A percentile compares a stretch with the other conserved stretches of the same genome.
Evolutionary conservation across 2,329 filamentous ascomycete species (phyloP).

Genomic region (Diaporthe velutina): DNA sequence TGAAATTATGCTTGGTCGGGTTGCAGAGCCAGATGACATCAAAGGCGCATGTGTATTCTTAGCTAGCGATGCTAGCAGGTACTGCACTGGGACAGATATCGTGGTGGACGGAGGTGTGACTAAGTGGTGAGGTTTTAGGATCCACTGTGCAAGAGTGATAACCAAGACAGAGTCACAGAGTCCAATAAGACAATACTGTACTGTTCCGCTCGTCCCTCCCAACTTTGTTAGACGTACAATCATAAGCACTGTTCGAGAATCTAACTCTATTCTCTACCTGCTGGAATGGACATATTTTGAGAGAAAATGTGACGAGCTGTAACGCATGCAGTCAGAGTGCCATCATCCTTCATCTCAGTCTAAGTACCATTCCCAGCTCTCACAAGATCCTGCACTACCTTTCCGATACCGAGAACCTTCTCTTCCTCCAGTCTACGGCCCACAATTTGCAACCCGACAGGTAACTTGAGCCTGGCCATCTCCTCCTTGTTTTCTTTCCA

Average conservation of each 20-base stretch:
- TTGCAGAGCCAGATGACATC: slow-evolving; percentile 63
- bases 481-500: slow-evolving; percentile 58
- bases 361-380: not conserved
- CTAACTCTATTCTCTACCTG: not conserved
- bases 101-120: slow-evolving; percentile 59
- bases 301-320: not conserved
- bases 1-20: slow-evolving; percentile 60
- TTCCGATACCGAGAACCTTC: slow-evolving; percentile 61
- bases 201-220: not conserved
- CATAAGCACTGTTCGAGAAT: not conserved
- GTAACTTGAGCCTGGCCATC: slow-evolving; percentile 53
- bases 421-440: slow-evolving; percentile 67
- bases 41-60: slow-evolving; percentile 62
- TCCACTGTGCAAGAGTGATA: too few relatives aligned
- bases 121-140: slow-evolving; percentile 49
- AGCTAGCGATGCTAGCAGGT: slow-evolving; percentile 60
- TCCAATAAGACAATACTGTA: not conserved
- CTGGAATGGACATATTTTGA: not conserved
- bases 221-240: not conserved
- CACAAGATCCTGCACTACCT: slow-evolving; percentile 50
- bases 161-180: not conserved
- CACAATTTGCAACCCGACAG: slow-evolving; percentile 67
- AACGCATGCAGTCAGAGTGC: not conserved
- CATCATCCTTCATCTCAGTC: not conserved
- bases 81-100: slow-evolving; percentile 58